Percentiles rank a stretch among this genome's conserved stretches.
Conservation (phyloP, 2,329 filamentous ascomycete genomes). For the Fusarium sublunatum region DNA sequence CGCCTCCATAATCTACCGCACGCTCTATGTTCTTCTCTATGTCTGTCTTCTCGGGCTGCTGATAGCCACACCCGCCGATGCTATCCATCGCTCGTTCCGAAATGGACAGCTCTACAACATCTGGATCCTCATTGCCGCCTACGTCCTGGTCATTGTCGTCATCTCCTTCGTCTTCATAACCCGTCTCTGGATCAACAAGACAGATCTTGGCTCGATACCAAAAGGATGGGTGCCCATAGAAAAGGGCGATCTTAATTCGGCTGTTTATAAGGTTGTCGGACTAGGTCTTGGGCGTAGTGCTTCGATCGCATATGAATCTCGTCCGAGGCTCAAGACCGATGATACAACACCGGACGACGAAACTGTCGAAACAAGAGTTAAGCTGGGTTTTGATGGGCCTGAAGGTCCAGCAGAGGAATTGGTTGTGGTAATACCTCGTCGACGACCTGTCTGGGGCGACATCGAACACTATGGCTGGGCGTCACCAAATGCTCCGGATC, state of each 20-base stretch:
- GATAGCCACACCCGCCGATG: conserved; percentile 82
- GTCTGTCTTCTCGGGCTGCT: conserved; percentile 78
- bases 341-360: conserved; percentile 31
- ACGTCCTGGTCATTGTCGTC: conserved; percentile 76
- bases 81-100: conserved; percentile 79
- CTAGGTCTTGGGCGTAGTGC: conserved; percentile 81
- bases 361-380: conserved; percentile 33
- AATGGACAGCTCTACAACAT: conserved; percentile 80
- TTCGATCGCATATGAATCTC: conserved; percentile 77
- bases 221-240: conserved; percentile 88
- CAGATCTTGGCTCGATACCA: conserved; percentile 82
- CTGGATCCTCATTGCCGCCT: conserved; percentile 81
- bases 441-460: conserved; percentile 77
- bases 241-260: conserved; percentile 81
- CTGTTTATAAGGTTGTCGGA: conserved; percentile 80
- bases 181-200: conserved; percentile 88
- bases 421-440: conserved; percentile 60
- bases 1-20: conserved; percentile 84
- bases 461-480: conserved; percentile 91
- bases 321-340: conserved; percentile 47
- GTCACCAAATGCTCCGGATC: conserved; percentile 77
- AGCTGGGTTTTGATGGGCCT: conserved; percentile 50
- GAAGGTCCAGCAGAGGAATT: conserved; percentile 53
- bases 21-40: conserved; percentile 80
- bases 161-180: conserved; percentile 82